These are phyloP conservation scores for Knoxia roxburghii DNA, from an alignment of 257 asterid species.

Conservation along the genomic window DNA sequence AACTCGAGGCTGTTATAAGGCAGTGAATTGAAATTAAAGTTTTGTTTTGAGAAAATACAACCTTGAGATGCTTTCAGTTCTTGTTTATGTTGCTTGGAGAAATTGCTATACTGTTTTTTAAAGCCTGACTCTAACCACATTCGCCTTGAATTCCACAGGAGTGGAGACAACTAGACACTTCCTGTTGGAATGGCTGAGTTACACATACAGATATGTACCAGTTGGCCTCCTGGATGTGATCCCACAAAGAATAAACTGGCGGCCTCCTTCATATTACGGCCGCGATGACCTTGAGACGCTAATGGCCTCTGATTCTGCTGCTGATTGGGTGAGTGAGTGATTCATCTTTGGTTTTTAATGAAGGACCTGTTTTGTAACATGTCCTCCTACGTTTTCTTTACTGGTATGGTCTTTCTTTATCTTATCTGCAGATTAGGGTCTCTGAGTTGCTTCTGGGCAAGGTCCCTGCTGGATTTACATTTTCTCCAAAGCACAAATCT, in stretches of 20 bases:
- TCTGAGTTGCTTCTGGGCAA: conserved; percentile 91
- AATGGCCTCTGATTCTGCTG: conserved; percentile 98
- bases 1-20: not conserved
- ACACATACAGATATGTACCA: conserved; percentile 76
- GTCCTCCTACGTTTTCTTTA: not conserved
- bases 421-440: conserved; percentile 67
- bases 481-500: conserved; percentile 94
- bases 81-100: not conserved
- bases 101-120: not conserved
- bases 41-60: not conserved
- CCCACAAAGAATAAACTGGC: conserved; percentile 79
- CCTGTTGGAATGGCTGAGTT: conserved; percentile 91
- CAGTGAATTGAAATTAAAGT: not conserved
- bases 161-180: conserved; percentile 90
- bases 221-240: conserved; percentile 84
- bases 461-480: conserved; percentile 81
- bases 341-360: not conserved
- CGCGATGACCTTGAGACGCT: conserved; percentile 91
- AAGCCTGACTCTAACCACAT: not conserved
- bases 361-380: not conserved
- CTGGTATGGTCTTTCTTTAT: not conserved
- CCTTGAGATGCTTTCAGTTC: not conserved
- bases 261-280: conserved; percentile 80
- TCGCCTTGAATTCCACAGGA: conserved; percentile 39
- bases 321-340: conserved; percentile 72